phyloP scores from a whole-genome alignment of 768 basidiomycete species.

The Lactifluus rugatus region DNA sequence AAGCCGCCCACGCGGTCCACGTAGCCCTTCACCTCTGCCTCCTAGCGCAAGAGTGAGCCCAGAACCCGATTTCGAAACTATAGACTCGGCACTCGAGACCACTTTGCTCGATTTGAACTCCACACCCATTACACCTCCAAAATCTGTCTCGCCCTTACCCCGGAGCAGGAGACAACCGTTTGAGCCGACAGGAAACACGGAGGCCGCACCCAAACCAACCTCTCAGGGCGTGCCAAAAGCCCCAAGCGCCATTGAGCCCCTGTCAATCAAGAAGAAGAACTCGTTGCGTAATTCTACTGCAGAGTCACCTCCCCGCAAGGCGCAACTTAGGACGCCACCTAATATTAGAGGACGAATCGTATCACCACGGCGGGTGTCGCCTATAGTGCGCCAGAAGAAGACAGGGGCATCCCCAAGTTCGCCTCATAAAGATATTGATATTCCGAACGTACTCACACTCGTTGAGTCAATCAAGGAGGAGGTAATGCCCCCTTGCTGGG shows the following conservation, averaged over 20 bases:
- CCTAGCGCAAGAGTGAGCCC: constrained; percentile 32
- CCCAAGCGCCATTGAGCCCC: constrained; percentile 51
- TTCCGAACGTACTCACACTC: constrained; percentile 39
- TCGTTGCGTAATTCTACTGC: constrained; percentile 43
- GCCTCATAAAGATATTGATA: constrained; percentile 28
- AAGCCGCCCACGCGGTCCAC: constrained; percentile 61
- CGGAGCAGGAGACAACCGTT: constrained; percentile 66
- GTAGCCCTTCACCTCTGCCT: constrained; percentile 63
- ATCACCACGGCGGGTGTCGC: constrained; percentile 21
- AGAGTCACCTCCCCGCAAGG: constrained; percentile 29
- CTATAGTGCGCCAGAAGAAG: constrained; percentile 15
- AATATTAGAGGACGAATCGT: constrained; percentile 24
- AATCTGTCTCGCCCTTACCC: constrained; percentile 44
- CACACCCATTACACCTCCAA: constrained; percentile 23
- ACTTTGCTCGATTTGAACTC: constrained; percentile 25
- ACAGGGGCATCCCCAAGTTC: not conserved
- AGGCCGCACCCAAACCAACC: constrained; percentile 42
- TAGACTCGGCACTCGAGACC: constrained; percentile 37
- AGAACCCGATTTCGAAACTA: constrained; percentile 33
- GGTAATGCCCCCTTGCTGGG: constrained; percentile 33
- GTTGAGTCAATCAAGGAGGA: constrained; percentile 54
- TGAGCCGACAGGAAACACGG: constrained; percentile 41
- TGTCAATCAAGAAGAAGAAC: constrained; percentile 79
- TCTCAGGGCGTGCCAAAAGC: constrained; percentile 24
- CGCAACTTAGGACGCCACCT: constrained; percentile 33